Evolutionary conservation across 2,329 filamentous ascomycete species (phyloP).

Genomic region (Penicillium paneum): DNA sequence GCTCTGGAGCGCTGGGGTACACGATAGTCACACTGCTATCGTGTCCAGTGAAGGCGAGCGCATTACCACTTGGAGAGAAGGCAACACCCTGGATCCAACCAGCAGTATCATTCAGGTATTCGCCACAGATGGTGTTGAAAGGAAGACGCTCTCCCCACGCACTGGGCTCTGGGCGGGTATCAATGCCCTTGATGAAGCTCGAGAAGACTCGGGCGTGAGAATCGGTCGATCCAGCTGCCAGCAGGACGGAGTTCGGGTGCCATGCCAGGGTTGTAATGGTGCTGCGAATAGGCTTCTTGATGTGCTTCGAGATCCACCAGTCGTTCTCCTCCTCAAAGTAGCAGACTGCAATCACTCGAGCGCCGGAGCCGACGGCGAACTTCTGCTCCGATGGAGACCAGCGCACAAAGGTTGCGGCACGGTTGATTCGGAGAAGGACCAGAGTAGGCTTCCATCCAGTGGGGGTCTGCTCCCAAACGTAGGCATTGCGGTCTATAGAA

Average conservation of each 20-base stretch:
- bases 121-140: conserved; percentile 97
- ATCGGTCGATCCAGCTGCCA: conserved; percentile 95
- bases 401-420: conserved; percentile 91
- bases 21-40: conserved; percentile 97
- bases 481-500: conserved; percentile 79
- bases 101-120: conserved; percentile 92
- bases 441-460: conserved; percentile 94
- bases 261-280: conserved; percentile 93
- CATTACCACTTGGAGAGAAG: conserved; percentile 88
- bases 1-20: conserved; percentile 86
- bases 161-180: conserved; percentile 77
- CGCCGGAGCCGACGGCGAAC: conserved; percentile 94
- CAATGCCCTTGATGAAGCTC: conserved; percentile 92
- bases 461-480: conserved; percentile 95
- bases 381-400: conserved; percentile 97
- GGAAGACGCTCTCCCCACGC: conserved; percentile 94
- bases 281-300: conserved; percentile 98
- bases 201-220: conserved; percentile 94
- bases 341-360: conserved; percentile 91
- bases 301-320: conserved; percentile 99
- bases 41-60: conserved; percentile 90
- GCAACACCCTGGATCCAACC: conserved; percentile 94
- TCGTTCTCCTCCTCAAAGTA: conserved; percentile 99
- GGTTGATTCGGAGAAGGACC: conserved; percentile 93
- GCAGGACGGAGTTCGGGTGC: conserved; percentile 95